A percentile compares a stretch with the other conserved stretches of the same genome.
phyloP scores from a whole-genome alignment of 139 green algal species.

The Tetradesmus lagerheimii region DNA sequence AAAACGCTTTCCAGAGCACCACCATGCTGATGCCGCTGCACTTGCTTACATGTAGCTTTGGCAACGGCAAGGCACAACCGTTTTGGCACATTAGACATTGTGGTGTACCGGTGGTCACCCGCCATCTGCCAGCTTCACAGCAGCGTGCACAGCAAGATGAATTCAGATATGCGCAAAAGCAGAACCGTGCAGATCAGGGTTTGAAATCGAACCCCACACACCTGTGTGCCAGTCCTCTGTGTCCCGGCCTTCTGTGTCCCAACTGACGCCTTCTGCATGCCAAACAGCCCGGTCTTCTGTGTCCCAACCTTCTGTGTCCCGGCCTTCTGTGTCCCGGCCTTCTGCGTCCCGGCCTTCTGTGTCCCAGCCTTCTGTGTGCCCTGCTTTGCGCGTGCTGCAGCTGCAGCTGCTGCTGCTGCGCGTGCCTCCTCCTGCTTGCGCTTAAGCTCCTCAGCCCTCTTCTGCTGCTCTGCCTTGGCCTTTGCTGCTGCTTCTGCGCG shows the following conservation, averaged over 20 bases:
- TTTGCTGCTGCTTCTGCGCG: conserved; percentile 8
- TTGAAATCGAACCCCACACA: background rate
- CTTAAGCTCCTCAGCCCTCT: conserved; percentile 14
- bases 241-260: conserved; percentile 9
- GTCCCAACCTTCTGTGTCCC: conserved; percentile 16
- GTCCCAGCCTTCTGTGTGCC: background rate
- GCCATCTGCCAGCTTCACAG: too few species aligned
- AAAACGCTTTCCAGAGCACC: too few species aligned
- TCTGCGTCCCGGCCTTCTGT: background rate
- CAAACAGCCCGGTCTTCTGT: background rate
- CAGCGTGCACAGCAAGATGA: too few species aligned
- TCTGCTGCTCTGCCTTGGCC: conserved; percentile 15
- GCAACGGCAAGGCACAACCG: too few species aligned
- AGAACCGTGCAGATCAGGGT: too few species aligned
- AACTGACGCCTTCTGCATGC: background rate
- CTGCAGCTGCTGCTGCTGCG: conserved; percentile 13
- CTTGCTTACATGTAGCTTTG: too few species aligned
- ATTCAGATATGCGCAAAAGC: too few species aligned
- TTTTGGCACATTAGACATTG: too few species aligned
- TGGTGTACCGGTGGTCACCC: too few species aligned
- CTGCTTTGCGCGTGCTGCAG: conserved; percentile 10
- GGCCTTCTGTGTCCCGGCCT: background rate
- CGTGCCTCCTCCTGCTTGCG: conserved; percentile 33
- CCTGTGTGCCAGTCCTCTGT: background rate
- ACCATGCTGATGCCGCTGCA: too few species aligned